Base-by-base conservation (phyloP, 2,329 filamentous ascomycete species). In the Xylaria hypoxylon region DNA sequence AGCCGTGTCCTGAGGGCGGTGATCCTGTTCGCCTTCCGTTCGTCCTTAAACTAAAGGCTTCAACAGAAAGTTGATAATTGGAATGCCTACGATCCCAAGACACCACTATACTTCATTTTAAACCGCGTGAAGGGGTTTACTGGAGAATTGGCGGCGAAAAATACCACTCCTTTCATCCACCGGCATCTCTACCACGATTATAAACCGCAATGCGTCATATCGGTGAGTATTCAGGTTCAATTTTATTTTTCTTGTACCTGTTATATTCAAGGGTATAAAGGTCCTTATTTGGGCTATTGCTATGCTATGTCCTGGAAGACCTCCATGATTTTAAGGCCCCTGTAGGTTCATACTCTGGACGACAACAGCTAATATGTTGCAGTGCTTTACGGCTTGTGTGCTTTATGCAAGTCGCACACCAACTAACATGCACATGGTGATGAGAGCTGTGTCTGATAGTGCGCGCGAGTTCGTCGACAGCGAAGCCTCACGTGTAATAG, bases 141-240 rank as follows among this genome's bases (percentile, higher is more conserved):
- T 2, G 55, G 19, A 17, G 73, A 76, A 44, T 69, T 75, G 40
- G 77, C 76, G 4, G 65, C 64, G 11, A 67, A 62, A n/a, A 77
- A 72, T 40, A 51, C 65, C 26, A 77, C 76, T 0, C 73, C 75
- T 8, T 79, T 76, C 53, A 64, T 79, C 52, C 77, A 79, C 60
- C 68, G 65, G 13, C 62, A 70, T 50, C 72, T 79, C 31, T 78
- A 78, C 67, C 59, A 59, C 22, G 58, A 68, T 44, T 58, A 73
- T 28, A 74, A 68, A 38, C 76, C 76, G 5, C 64, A 63, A 28
- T 76, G 69, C 61, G 77, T 79, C n/a, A 33, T 75, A 22, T 69
- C 72, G 10, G 65, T 68, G 31, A 40, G 59, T 26, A 22, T 6
- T 19, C 24, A 3, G 3, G 17, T 24, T n/a, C 5, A 1, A 5